Conservation (phyloP, 805 yeast species). For the Yarrowia sp. region DNA sequence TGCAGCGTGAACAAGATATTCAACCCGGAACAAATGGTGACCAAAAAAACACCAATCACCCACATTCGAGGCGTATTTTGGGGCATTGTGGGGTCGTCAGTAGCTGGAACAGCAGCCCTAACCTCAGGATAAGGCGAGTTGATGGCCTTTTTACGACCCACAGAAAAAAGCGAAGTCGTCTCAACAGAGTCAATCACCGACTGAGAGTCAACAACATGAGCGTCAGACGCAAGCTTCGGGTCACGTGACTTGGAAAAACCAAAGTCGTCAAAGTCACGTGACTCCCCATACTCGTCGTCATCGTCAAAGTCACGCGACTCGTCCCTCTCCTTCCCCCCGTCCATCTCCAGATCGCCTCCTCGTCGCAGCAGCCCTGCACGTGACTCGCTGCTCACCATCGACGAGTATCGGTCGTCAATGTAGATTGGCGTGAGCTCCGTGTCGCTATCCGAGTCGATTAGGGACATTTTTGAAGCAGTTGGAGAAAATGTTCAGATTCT, state of each 20-base stretch:
- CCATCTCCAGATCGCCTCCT: slow-evolving; percentile 13
- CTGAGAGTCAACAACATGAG: background rate
- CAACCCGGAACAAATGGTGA: slow-evolving; percentile 63
- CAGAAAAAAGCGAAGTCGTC: background rate
- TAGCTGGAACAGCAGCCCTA: slow-evolving; percentile 66
- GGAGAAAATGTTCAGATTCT: too few species aligned
- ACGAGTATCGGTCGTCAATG: slow-evolving; percentile 30
- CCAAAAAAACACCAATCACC: slow-evolving; percentile 60
- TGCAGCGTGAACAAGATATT: slow-evolving; percentile 67
- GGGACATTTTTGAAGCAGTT: too few species aligned
- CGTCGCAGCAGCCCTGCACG: background rate
- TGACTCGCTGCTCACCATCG: background rate
- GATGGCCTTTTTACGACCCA: slow-evolving; percentile 41
- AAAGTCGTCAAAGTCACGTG: background rate
- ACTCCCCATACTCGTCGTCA: too few species aligned
- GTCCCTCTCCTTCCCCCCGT: background rate
- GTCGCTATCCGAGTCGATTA: slow-evolving; percentile 13
- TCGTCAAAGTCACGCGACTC: too few species aligned
- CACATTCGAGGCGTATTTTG: slow-evolving; percentile 65
- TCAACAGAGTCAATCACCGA: background rate
- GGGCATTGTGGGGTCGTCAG: slow-evolving; percentile 59
- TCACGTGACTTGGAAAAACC: too few species aligned
- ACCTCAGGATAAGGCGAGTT: slow-evolving; percentile 71
- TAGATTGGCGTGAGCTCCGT: slow-evolving; percentile 29
- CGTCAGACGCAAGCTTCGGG: too few species aligned